Evolutionary conservation across 768 basidiomycete species (phyloP), one percentile per base, ranked within the genome.

Genomic region (Hypholoma fasciculare): DNA sequence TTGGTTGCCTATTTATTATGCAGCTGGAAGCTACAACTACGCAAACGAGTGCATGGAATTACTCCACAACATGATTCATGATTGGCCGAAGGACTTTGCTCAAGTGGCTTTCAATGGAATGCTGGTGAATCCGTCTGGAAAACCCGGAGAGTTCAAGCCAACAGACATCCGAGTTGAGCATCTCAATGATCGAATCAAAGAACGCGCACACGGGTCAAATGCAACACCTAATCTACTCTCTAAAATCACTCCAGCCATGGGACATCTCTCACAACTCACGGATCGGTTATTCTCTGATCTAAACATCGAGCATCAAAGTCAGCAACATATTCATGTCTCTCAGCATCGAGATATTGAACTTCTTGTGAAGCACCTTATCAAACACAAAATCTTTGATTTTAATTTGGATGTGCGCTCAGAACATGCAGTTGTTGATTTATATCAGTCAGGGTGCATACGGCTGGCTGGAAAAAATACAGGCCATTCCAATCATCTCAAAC

Each of bases 101-200:
- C n/a, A 19, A 1, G 52, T 63, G n/a, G 54, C 58, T 5, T 48
- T 52, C 19, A 57, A 57, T 48, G 64, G 59, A 7, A 69, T 69
- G 67, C 54, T 69, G 11, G 65, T 65, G 6, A 69, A 69, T 50
- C 63, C 56, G 8, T 16, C 30, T 2, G 68, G 66, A 23, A 54
- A 58, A n/a, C 42, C 37, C 14, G 54, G 23, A 4, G 47, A 34
- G n/a, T 67, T 59, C 43, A 69, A 67, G 34, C 59, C 63, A 39
- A 66, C 66, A 12, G 68, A 69, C 56, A 65, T 69, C 42, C 57
- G 55, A 2, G 65, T 66, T 8, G 64, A 69, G 42, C 68, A 69
- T n/a, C 57, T 67, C 44, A 68, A 69, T 40, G 55, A 61, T 7
- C 7, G 50, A 1, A 65, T 69, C 59, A 69, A 69, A 38, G 66